These are phyloP conservation scores for Gastrolobium bilobum DNA, from an alignment of 306 rosid species.

Conservation along the genomic window DNA sequence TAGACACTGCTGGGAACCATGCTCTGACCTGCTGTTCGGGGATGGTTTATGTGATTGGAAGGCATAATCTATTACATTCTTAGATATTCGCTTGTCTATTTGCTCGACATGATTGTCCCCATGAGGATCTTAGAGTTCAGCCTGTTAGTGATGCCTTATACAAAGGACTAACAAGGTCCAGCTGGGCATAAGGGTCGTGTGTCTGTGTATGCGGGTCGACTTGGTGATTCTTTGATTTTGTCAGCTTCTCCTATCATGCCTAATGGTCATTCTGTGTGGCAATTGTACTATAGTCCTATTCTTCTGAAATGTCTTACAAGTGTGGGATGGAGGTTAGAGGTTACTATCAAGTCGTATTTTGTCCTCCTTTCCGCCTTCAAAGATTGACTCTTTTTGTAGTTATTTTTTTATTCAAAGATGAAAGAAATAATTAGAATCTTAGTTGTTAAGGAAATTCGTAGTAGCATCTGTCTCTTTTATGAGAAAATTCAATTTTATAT, in stretches of 20 bases:
- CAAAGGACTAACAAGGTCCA: slow-evolving; percentile 56
- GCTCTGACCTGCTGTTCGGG: slow-evolving; percentile 31
- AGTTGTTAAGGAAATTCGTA: neutral
- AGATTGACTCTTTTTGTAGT: slow-evolving; percentile 43
- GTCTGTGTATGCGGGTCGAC: slow-evolving; percentile 46
- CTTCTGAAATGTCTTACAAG: slow-evolving; percentile 45
- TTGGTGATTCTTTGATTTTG: slow-evolving; percentile 73
- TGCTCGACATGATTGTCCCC: slow-evolving; percentile 39
- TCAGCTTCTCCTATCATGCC: slow-evolving; percentile 46
- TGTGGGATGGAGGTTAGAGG: slow-evolving; percentile 34
- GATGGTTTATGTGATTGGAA: slow-evolving; percentile 48
- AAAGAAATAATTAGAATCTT: slow-evolving; percentile 39
- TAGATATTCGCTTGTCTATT: slow-evolving; percentile 53
- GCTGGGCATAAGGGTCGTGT: slow-evolving; percentile 46
- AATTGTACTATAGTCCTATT: slow-evolving; percentile 57
- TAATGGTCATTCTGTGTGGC: slow-evolving; percentile 57
- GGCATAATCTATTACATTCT: slow-evolving; percentile 51
- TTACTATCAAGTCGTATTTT: neutral
- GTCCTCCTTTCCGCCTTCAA: neutral
- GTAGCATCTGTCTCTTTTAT: neutral
- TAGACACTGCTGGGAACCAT: slow-evolving; percentile 48
- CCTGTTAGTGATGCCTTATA: slow-evolving; percentile 50
- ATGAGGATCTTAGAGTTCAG: slow-evolving; percentile 41
- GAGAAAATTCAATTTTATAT: too few species aligned
- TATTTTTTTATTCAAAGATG: slow-evolving; percentile 41